phyloP scores from a whole-genome alignment of 2,329 filamentous ascomycete genomes.

The Talaromyces sp. region DNA sequence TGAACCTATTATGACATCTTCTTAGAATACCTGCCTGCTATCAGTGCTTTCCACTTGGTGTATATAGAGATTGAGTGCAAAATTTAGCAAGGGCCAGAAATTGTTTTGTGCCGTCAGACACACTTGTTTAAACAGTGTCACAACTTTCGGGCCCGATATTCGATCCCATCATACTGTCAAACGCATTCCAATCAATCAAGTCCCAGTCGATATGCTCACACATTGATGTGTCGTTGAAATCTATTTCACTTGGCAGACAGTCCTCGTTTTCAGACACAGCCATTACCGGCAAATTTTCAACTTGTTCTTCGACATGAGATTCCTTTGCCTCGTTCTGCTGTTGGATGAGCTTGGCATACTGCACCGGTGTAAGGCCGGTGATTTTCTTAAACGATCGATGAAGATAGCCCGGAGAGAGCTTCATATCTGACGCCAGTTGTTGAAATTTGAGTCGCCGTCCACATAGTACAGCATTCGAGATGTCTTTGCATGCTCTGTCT shows the following conservation, averaged over 20 bases:
- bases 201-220: background rate
- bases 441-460: constrained; percentile 41
- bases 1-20: background rate
- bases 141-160: background rate
- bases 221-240: background rate
- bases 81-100: background rate
- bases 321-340: background rate
- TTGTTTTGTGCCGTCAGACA: background rate
- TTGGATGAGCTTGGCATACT: constrained; percentile 28
- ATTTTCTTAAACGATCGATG: constrained; percentile 56
- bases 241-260: background rate
- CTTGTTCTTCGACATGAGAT: background rate
- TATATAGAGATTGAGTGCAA: background rate
- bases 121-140: background rate
- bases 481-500: constrained; percentile 26
- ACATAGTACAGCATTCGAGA: constrained; percentile 27
- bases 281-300: background rate
- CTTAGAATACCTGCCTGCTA: background rate
- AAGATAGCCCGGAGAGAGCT: constrained; percentile 54
- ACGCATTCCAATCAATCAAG: background rate
- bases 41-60: background rate
- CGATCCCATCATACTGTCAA: background rate
- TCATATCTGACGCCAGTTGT: constrained; percentile 49
- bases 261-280: background rate
- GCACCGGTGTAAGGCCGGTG: constrained; percentile 52